Conservation (phyloP, 2,329 filamentous ascomycete genomes). For the Aspergillus pseudoglaucus region DNA sequence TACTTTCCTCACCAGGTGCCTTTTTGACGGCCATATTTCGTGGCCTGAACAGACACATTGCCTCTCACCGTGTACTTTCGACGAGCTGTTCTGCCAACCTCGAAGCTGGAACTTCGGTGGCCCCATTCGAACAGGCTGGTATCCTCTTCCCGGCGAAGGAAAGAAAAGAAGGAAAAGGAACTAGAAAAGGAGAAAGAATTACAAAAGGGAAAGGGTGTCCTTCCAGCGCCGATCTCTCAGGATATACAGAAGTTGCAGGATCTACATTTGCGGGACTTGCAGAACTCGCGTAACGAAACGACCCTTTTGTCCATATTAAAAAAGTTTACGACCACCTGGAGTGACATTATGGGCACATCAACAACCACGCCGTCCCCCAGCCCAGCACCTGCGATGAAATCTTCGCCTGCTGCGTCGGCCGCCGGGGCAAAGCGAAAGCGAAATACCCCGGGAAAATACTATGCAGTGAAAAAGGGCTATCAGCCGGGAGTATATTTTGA, state of each 20-base stretch:
- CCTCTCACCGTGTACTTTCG: constrained; percentile 5
- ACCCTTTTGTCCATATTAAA: no score
- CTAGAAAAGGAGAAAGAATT: no score
- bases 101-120: constrained; percentile 21
- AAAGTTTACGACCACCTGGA: background rate
- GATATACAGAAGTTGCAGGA: no score
- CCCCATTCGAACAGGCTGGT: constrained; percentile 17
- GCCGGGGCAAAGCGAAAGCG: constrained; percentile 53
- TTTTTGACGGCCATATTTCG: background rate
- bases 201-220: no score
- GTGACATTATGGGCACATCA: constrained; percentile 22
- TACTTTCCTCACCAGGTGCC: background rate
- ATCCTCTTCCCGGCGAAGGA: no score
- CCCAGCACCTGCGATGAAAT: constrained; percentile 22
- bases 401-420: constrained; percentile 25
- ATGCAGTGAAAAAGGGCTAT: constrained; percentile 56
- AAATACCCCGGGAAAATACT: constrained; percentile 49
- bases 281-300: no score
- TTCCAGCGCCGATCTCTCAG: no score
- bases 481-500: constrained; percentile 57
- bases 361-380: constrained; percentile 27
- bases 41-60: background rate
- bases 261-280: no score
- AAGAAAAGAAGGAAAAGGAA: no score
- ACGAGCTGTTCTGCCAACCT: constrained; percentile 15